Evolutionary conservation across 257 asterid genomes (phyloP), one percentile per base, ranked within the genome.

Genomic region (Echium plantagineum): DNA sequence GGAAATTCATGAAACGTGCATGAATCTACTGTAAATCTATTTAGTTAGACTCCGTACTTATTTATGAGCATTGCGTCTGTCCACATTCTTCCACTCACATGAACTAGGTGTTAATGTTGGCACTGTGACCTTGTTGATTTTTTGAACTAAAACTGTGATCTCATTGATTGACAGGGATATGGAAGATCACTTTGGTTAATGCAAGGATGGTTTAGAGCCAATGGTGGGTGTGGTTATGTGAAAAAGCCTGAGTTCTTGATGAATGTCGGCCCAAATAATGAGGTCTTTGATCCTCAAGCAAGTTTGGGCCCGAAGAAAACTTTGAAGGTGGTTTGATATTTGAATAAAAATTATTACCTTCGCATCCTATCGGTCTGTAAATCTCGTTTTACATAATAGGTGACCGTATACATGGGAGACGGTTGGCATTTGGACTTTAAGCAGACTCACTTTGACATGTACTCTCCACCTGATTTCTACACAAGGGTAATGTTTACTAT

Each of bases 401-500:
- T 86, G 53, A 86, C 80, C 65, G 90, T 86, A 56, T 89, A 84
- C 77, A 80, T 80, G 90, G 97, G 97, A 56, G 95, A 86, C 65
- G 97, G 97, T 59, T 89, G 97, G 97, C 95, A 84, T 70, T 64
- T 86, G 87, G 97, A 86, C 63, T 89, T 89, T 54, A 84, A 84
- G 71, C 94, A 82, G 74, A 89, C 97, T 24, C 97, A 89, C 85
- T 89, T 89, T 21, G 97, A 89, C 65, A 9, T 58, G 60, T 89
- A 82, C 63, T 89, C 97, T 0, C 97, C 97, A 5, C 97, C 97
- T 4, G 97, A 89, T 67, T 89, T 89, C 82, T 89, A 86, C 73
- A 70, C 89, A 17, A 79, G 84, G 85, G 97, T 85, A 80, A 78
- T 74, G 20, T 48, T 19, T 31, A 18, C 38, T 46, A 18, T 48